Conservation (phyloP, 176 grass and related monocot genomes). For the Oropetium thomaeum region DNA sequence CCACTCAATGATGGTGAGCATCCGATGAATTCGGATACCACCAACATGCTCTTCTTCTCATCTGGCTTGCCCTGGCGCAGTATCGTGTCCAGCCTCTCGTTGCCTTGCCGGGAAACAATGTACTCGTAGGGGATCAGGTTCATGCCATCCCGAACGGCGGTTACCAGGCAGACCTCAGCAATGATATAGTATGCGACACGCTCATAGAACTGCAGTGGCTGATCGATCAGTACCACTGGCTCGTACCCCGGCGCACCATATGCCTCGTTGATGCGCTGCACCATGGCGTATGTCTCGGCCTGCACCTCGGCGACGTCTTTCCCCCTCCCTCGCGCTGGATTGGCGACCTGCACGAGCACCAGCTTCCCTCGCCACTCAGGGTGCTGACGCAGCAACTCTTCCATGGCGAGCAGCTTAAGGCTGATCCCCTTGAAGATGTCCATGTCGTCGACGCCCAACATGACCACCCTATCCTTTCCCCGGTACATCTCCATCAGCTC, state of each 20-base stretch:
- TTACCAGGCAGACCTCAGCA: slow-evolving; percentile 87
- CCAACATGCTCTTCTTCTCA: slow-evolving; percentile 86
- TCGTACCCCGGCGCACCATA: slow-evolving; percentile 59
- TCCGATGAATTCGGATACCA: slow-evolving; percentile 88
- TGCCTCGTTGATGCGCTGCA: slow-evolving; percentile 67
- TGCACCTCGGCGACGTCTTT: slow-evolving; percentile 82
- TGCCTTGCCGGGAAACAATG: slow-evolving; percentile 73
- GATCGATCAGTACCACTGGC: slow-evolving; percentile 72
- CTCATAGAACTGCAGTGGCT: slow-evolving; percentile 80
- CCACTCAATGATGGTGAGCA: slow-evolving; percentile 90
- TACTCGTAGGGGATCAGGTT: slow-evolving; percentile 95
- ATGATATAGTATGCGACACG: slow-evolving; percentile 79
- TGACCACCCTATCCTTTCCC: slow-evolving; percentile 60
- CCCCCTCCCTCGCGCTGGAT: slow-evolving; percentile 72
- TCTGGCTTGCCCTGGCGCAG: slow-evolving; percentile 37
- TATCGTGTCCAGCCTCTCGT: slow-evolving; percentile 51
- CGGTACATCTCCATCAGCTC: slow-evolving; percentile 63
- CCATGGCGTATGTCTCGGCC: slow-evolving; percentile 56
- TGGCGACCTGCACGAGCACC: slow-evolving; percentile 86
- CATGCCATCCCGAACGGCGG: slow-evolving; percentile 91
- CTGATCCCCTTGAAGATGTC: slow-evolving; percentile 98
- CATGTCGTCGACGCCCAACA: slow-evolving; percentile 97
- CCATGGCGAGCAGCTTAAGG: slow-evolving; percentile 87
- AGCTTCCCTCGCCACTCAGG: slow-evolving; percentile 73
- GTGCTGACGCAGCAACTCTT: slow-evolving; percentile 79